phyloP scores from a whole-genome alignment of 1,284 basidiomycete species.

The Prillingera fragicola region DNA sequence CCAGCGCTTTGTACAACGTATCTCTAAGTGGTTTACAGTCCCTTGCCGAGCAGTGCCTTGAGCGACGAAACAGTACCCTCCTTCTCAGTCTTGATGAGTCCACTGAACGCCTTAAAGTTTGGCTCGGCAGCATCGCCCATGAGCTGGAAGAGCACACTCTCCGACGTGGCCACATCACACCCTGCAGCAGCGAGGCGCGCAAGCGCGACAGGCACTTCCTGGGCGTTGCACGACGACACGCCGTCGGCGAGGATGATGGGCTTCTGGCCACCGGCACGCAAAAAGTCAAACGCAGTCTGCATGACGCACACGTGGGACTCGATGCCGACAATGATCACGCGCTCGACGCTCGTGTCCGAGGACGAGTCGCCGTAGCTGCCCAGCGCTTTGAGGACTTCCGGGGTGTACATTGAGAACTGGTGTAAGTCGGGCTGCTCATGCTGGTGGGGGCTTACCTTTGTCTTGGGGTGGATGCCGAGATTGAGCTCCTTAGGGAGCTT shows the following conservation, averaged over 20 bases:
- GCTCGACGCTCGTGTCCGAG: conserved; percentile 49
- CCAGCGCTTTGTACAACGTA: no score
- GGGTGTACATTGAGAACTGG: conserved; percentile 75
- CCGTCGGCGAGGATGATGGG: conserved; percentile 71
- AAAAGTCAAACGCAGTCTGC: conserved; percentile 64
- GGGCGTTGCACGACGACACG: conserved; percentile 68
- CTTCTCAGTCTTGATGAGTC: conserved; percentile 70
- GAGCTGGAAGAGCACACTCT: conserved; percentile 73
- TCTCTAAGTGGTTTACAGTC: no score
- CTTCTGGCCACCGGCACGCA: conserved; percentile 13
- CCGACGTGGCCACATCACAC: conserved; percentile 70
- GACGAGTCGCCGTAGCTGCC: conserved; percentile 21
- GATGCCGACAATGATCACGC: conserved; percentile 75
- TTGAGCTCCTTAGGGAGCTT: conserved; percentile 35
- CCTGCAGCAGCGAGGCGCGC: conserved; percentile 66
- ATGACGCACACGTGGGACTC: conserved; percentile 88
- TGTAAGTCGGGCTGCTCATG: neutral
- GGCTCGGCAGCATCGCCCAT: conserved; percentile 58
- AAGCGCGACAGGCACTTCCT: conserved; percentile 51
- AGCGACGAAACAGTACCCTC: conserved; percentile 53
- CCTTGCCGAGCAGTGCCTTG: conserved; percentile 29
- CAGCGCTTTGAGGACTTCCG: conserved; percentile 59
- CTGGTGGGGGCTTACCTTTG: conserved; percentile 43
- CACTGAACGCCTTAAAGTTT: conserved; percentile 68
- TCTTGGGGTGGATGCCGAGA: conserved; percentile 63